A percentile compares a stretch with the other conserved stretches of the same genome.
Conservation (phyloP, 2,329 filamentous ascomycete species). For the Alternaria sp. region DNA sequence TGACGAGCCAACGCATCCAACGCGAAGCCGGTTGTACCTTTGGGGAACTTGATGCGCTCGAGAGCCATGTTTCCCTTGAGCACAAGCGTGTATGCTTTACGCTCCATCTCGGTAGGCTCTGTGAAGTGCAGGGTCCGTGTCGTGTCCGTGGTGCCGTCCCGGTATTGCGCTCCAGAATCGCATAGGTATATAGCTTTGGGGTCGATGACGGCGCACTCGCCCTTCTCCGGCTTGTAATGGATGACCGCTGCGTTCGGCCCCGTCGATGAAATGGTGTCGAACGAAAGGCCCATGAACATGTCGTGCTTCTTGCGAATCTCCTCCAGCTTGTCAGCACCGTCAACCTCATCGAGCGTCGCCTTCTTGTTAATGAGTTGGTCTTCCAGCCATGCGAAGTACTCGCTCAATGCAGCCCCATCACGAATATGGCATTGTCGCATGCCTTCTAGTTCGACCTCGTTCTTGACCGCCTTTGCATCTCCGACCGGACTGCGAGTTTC, state of each 20-base stretch:
- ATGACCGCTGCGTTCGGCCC: conserved; percentile 93
- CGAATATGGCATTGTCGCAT: conserved; percentile 95
- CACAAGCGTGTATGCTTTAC: conserved; percentile 89
- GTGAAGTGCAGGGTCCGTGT: conserved; percentile 94
- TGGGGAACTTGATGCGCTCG: conserved; percentile 87
- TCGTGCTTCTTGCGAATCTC: conserved; percentile 72
- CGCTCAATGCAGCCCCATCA: conserved; percentile 86
- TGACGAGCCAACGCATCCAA: conserved; percentile 89
- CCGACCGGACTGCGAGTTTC: conserved; percentile 86
- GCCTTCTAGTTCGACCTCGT: conserved; percentile 84
- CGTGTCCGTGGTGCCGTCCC: conserved; percentile 94
- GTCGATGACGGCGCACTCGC: conserved; percentile 83
- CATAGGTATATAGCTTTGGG: conserved; percentile 89
- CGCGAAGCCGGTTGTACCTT: conserved; percentile 92
- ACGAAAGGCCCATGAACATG: conserved; percentile 88
- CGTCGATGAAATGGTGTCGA: conserved; percentile 94
- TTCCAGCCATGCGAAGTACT: conserved; percentile 98
- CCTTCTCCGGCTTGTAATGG: conserved; percentile 87
- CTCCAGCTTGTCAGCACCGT: conserved; percentile 91
- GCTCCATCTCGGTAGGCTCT: conserved; percentile 81
- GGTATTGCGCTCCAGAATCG: conserved; percentile 95
- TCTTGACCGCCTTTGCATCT: conserved; percentile 95
- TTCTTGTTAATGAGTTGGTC: conserved; percentile 81
- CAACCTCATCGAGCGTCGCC: conserved; percentile 80
- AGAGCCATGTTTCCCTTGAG: conserved; percentile 93